Base-by-base conservation (phyloP, 2,329 filamentous ascomycete genomes). In the Fusarium virguliforme region DNA sequence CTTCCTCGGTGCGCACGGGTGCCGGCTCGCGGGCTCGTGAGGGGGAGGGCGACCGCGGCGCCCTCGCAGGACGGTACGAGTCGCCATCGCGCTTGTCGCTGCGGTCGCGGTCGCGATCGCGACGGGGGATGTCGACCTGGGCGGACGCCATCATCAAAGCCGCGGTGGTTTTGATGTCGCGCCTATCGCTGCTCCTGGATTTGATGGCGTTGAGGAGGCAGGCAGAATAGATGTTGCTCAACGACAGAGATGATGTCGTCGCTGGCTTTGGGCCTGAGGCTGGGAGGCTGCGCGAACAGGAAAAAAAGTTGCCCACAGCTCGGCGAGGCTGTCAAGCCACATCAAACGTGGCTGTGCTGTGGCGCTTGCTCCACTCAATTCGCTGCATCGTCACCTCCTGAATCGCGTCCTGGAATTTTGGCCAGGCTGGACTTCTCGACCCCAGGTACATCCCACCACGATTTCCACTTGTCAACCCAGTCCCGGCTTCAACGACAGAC, bases 1-100 rank as follows among this genome's bases (percentile, higher is more conserved):
- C 91, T 80, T 94, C 94, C 76, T 93, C 94, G 51, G 88, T 90
- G 68, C 85, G 86, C 59, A 81, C 80, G 4, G 84, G 83, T 10
- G 80, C 80, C 28, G 67, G 60, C 8, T 82, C 81, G 40, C 81
- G 79, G 64, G 77, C 77, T 62, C 78, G 81, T 67, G 75, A 62
- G n/a, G 70, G 74, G 22, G 73, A 75, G 12, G 68, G 70, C 40
- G 73, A 75, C 60, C 72, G 72, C 41, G 60, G 70, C 57, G 62
- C 78, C 62, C 78, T 78, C 37, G 77, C 75, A 26, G 85, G 85
- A 46, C 85, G 83, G 69, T 88, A 88, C 57, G 81, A 86, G 76
- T 88, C 87, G 73, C 80, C 85, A 79, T 85, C 84, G 75, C 84
- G 84, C 63, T 73, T 74, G 58, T 72, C 67, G 69, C 68, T 77